Evolutionary conservation across 2,329 filamentous ascomycete species (phyloP), one percentile per base, ranked within the genome.

Genomic region (Cladosporium sp.): DNA sequence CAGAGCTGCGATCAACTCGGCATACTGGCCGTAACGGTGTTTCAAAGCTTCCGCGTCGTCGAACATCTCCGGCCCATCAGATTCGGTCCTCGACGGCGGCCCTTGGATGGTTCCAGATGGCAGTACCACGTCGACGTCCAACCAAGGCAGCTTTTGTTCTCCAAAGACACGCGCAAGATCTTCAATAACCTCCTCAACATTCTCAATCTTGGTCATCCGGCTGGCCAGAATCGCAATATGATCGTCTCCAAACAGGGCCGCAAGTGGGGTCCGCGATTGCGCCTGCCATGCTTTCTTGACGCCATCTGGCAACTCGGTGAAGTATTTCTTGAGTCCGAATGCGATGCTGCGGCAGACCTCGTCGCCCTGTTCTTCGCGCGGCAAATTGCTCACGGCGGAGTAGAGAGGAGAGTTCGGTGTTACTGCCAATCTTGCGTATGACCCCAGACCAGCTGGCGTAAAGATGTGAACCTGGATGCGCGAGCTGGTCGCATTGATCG

Each of bases 381-480:
- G 90, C 41, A 98, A 80, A 68, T 91, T 84, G 67, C 88, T 85
- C 69, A 98, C 93, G 51, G 91, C 92, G 60, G 84, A 81, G 71
- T 97, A 97, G 65, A 95, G 86, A 48, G 89, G 84, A 43, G 92
- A 95, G 65, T 87, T 95, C 42, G 93, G 93, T 19, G 92, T 95
- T 59, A 97, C 85, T 56, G 92, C 95, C 61, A 98, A 83, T 63
- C 92, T 89, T 55, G 88, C 85, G 68, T 92, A 98, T 61, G 87
- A 92, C 66, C 89, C 86, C 62, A 95, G 86, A 60, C 93, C 93
- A 59, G 89, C 91, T 2, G 89, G 84, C 56, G 87, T 88, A 73
- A 95, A 89, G 71, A 98, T 82, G 71, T 97, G 93, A 59, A 93
- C 82, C 74, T 97, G 92, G 61, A 97, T 91, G 70, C 93, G 87